Conservation (phyloP, 83 land plant genomes). For the Diphasiastrum complanatum region DNA sequence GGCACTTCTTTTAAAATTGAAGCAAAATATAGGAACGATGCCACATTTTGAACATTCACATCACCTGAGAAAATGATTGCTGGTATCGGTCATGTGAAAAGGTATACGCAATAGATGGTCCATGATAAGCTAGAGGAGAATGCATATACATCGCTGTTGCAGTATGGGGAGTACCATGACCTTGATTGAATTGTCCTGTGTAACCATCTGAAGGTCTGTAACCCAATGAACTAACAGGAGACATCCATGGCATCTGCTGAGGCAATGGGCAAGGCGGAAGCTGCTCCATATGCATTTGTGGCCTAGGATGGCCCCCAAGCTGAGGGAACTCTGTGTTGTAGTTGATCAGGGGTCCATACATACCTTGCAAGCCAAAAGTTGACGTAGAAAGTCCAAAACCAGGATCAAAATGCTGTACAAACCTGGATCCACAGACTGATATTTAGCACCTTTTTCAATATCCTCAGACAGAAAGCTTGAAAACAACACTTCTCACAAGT, state of each 20-base stretch:
- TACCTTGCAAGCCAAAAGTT: constrained; percentile 55
- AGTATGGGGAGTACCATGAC: constrained; percentile 35
- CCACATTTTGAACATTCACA: not conserved
- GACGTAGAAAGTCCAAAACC: constrained; percentile 68
- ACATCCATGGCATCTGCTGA: constrained; percentile 48
- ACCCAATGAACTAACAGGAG: constrained; percentile 28
- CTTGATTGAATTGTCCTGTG: constrained; percentile 41
- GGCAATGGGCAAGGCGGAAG: constrained; percentile 35
- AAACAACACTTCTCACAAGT: not conserved
- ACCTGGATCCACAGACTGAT: constrained; percentile 29
- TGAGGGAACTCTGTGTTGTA: constrained; percentile 81
- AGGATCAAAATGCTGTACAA: constrained; percentile 75
- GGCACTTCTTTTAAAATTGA: not conserved
- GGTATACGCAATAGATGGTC: constrained; percentile 41
- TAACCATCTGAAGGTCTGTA: constrained; percentile 46
- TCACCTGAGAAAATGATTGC: constrained; percentile 52
- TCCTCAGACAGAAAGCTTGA: not conserved
- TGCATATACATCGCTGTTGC: constrained; percentile 41
- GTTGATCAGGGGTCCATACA: constrained; percentile 60
- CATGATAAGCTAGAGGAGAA: constrained; percentile 49
- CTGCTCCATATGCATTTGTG: constrained; percentile 45
- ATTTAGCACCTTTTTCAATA: not conserved
- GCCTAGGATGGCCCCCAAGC: constrained; percentile 53
- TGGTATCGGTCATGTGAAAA: constrained; percentile 49
- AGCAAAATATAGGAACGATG: not conserved